Evolutionary conservation across 805 yeast species (phyloP).

Genomic region (Starmerella floricola): DNA sequence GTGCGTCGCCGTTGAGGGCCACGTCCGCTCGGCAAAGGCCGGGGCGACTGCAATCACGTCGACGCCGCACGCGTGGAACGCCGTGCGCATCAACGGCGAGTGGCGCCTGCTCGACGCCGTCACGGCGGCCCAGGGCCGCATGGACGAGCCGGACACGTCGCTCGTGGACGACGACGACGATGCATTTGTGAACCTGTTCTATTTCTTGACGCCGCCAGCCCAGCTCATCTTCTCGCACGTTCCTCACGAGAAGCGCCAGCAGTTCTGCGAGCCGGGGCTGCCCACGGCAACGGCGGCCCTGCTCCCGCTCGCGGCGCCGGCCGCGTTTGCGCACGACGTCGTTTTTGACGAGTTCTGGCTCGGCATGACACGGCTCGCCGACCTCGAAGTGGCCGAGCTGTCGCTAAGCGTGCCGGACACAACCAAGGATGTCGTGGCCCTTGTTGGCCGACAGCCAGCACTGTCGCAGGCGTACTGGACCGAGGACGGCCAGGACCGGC

Average conservation of each 20-base stretch:
- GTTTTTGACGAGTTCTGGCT: constrained; percentile 59
- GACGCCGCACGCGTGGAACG: constrained; percentile 73
- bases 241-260: constrained; percentile 66
- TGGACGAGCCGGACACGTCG: not conserved
- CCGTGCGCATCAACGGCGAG: constrained; percentile 60
- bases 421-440: constrained; percentile 54
- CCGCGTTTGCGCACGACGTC: constrained; percentile 51
- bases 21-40: constrained; percentile 65
- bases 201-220: constrained; percentile 68
- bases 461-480: constrained; percentile 68
- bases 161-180: constrained; percentile 22
- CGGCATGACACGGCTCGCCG: constrained; percentile 58
- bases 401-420: constrained; percentile 53
- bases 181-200: constrained; percentile 39
- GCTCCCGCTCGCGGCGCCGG: constrained; percentile 78
- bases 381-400: constrained; percentile 68
- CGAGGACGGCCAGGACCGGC: constrained; percentile 41
- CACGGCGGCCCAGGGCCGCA: constrained; percentile 51
- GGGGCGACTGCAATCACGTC: constrained; percentile 26
- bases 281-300: constrained; percentile 66
- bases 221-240: constrained; percentile 72
- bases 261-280: constrained; percentile 71
- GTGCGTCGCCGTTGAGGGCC: constrained; percentile 69
- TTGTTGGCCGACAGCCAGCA: constrained; percentile 38
- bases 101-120: constrained; percentile 71